phyloP scores from a whole-genome alignment of 371 early-diverging fungal genomes.

The Blyttiomyces sp. region DNA sequence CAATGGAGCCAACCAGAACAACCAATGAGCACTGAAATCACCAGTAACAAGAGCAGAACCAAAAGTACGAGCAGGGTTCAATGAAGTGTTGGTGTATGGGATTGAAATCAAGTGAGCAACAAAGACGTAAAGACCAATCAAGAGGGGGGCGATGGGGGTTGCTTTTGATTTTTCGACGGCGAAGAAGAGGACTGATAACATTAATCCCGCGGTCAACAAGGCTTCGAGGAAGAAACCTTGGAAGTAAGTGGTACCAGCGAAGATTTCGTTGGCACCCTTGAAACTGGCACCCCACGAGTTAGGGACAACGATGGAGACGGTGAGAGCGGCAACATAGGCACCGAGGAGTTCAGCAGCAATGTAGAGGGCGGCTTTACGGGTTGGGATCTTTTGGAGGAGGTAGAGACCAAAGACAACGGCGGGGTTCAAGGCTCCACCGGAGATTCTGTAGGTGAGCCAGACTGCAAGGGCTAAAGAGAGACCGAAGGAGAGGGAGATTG shows the following conservation, averaged over 20 bases:
- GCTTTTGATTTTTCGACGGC: constrained; percentile 48
- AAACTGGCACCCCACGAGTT: constrained; percentile 29
- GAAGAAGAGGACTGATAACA: constrained; percentile 44
- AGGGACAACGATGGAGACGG: constrained; percentile 39
- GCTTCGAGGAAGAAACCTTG: constrained; percentile 55
- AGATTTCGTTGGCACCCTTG: constrained; percentile 29
- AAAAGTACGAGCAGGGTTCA: constrained; percentile 63
- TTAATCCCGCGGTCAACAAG: constrained; percentile 46
- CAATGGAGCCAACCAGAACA: constrained; percentile 57
- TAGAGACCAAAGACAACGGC: constrained; percentile 50
- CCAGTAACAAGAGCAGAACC: constrained; percentile 56
- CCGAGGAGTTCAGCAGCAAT: constrained; percentile 52
- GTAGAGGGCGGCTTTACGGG: constrained; percentile 34
- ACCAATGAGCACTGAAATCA: constrained; percentile 51
- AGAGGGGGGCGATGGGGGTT: constrained; percentile 48
- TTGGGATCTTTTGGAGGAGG: constrained; percentile 43
- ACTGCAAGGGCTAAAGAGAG: constrained; percentile 40
- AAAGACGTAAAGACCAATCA: constrained; percentile 46
- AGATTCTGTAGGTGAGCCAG: constrained; percentile 49
- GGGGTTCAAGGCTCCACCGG: constrained; percentile 59
- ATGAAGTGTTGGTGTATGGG: neutral
- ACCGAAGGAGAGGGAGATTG: constrained; percentile 50
- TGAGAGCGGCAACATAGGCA: constrained; percentile 52
- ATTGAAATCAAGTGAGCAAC: constrained; percentile 22
- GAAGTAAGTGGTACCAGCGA: constrained; percentile 20